phyloP scores from a whole-genome alignment of 805 yeast genomes.

The Zygotorulaspora sp. region DNA sequence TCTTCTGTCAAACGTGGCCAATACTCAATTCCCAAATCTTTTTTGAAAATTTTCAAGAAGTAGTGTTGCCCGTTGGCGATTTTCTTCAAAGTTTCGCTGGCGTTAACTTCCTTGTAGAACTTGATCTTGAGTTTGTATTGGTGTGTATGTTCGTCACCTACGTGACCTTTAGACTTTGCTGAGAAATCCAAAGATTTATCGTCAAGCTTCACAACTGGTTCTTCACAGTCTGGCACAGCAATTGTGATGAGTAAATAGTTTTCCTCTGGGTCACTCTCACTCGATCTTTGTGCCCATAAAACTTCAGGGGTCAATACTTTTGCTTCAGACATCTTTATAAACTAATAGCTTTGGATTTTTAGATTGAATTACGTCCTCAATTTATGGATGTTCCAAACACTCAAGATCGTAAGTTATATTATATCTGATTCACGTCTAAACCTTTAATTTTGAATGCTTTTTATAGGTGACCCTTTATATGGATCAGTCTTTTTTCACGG shows the following conservation, averaged over 20 bases:
- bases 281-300: conserved; percentile 96
- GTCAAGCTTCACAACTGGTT: conserved; percentile 59
- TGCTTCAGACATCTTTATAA: conserved; percentile 3
- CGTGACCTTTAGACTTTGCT: conserved; percentile 40
- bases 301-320: conserved; percentile 45
- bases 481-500: too few species aligned
- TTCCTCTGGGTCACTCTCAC: conserved; percentile 62
- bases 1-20: conserved; percentile 96
- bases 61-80: conserved; percentile 50
- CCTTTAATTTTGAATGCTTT: not conserved
- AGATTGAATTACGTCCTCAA: too few species aligned
- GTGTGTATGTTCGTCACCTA: conserved; percentile 40
- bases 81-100: conserved; percentile 53
- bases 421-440: not conserved
- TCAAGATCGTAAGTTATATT: too few species aligned
- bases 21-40: conserved; percentile 63
- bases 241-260: conserved; percentile 74
- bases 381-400: too few species aligned
- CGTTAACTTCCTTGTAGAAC: conserved; percentile 70
- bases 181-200: conserved; percentile 48
- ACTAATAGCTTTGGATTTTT: not conserved
- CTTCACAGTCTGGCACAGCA: conserved; percentile 62
- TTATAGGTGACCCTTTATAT: not conserved
- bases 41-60: conserved; percentile 64
- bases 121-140: conserved; percentile 65